Evolutionary conservation across 768 basidiomycete species (phyloP), one percentile per base, ranked within the genome.

Genomic region (Cantharellus anzutake): DNA sequence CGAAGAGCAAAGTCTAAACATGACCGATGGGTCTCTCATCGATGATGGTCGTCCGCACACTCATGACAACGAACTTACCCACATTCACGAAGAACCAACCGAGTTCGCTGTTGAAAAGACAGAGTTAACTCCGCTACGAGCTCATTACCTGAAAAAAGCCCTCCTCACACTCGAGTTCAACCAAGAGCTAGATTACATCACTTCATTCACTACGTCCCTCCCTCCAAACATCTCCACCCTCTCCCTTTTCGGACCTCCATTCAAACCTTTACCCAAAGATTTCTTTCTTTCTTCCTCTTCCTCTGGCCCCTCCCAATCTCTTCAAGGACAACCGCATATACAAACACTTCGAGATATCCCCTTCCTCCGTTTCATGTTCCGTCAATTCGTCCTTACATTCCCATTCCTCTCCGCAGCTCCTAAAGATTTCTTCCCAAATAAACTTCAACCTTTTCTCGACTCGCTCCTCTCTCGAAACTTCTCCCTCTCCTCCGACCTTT

Each of bases 61-160:
- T 48, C 44, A 48, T 11, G 29, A 48, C 44, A 11, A 1, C 11
- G 44, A 48, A 48, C 29, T 29, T 1, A 48, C 29, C 11, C 11
- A 11, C 1, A 29, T 11, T 48, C 11, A 11, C 29, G 44, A 11
- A 48, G 44, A 29, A 48, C 29, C 44, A 29, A 48, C 11, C 44
- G 44, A 11, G 44, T 29, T 48, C 44, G 11, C 44, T 48, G 44
- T 29, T 48, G 44, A 11, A 48, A 29, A 55, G 7, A 55, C 52
- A 37, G 38, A 11, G 57, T 80, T 97, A 56, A 88, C 90, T 1
- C 88, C 94, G 7, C 73, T 93, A 55, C 84, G 93, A 50, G 91
- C 93, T 3, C 96, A 99, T 68, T 99, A 99, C 71, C 86, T 99
- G 69, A 99, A 98, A 76, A 98, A 98, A 71, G 79, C 88, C 16